Conservation (phyloP, 148 eudicot species). For the Chenopodium quinoa region DNA sequence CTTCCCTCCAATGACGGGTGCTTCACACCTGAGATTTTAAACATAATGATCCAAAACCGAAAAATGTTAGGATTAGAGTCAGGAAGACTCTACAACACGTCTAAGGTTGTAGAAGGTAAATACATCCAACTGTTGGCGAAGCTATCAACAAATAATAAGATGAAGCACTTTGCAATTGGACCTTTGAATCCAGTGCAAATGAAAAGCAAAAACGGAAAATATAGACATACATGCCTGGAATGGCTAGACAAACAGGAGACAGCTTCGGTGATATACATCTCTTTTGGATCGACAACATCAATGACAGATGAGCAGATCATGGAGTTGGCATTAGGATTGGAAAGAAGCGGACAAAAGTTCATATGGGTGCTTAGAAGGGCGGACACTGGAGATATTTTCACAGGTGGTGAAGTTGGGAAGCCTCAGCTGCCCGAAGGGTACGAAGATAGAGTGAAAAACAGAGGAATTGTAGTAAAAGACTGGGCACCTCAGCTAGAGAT, state of each 20-base stretch:
- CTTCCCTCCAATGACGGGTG: too few relatives aligned
- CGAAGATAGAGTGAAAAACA: conserved; percentile 45
- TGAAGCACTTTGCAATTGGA: conserved; percentile 36
- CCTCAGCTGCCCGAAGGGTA: conserved; percentile 49
- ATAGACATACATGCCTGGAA: conserved; percentile 31
- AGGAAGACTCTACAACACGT: too few relatives aligned
- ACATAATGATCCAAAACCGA: too few relatives aligned
- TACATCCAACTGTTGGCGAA: too few relatives aligned
- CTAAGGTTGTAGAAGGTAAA: too few relatives aligned
- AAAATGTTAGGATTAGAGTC: too few relatives aligned
- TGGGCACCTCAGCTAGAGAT: conserved; percentile 75
- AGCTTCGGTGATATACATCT: conserved; percentile 53
- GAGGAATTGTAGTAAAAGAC: conserved; percentile 46
- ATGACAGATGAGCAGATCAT: conserved; percentile 40
- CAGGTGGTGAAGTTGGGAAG: conserved; percentile 5
- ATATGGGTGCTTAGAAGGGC: conserved; percentile 61
- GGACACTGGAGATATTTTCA: conserved; percentile 16
- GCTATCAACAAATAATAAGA: too few relatives aligned
- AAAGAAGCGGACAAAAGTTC: conserved; percentile 48
- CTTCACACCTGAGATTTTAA: too few relatives aligned
- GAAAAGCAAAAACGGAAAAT: neutral
- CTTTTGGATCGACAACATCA: conserved; percentile 60
- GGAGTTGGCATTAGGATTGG: conserved; percentile 64
- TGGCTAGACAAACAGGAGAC: conserved; percentile 58
- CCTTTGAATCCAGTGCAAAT: conserved; percentile 32